Evolutionary conservation across 129 eudicot genomes (phyloP).

Genomic region (Oenanthe sinensis): DNA sequence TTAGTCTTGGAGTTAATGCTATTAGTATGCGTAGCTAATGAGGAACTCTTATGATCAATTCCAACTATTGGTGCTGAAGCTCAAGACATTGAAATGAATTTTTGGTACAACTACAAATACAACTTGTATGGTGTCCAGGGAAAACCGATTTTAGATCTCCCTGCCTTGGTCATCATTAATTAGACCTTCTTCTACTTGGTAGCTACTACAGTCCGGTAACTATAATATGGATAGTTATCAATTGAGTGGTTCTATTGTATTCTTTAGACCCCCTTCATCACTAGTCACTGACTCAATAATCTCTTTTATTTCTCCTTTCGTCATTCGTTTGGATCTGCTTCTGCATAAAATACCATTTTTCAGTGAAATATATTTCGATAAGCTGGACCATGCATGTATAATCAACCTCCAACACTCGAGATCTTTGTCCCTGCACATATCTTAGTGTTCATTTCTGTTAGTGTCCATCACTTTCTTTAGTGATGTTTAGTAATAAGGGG

Average conservation of each 20-base stretch:
- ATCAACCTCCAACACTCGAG: no score
- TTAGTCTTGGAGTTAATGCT: no score
- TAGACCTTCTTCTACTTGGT: neutral
- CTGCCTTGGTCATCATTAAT: neutral
- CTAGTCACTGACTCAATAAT: neutral
- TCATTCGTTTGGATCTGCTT: no score
- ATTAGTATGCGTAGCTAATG: no score
- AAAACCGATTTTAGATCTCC: no score
- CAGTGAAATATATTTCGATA: neutral
- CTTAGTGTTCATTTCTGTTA: neutral
- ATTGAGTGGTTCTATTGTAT: neutral
- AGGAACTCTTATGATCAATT: neutral
- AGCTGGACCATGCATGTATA: neutral
- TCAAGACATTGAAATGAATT: neutral
- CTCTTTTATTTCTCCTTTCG: no score
- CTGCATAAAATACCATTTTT: neutral
- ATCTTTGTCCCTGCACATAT: no score
- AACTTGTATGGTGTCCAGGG: neutral
- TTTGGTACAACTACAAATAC: neutral
- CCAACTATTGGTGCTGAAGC: neutral
- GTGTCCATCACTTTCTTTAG: neutral
- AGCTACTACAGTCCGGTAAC: neutral
- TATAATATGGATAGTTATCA: neutral
- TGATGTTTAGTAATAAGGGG: neutral
- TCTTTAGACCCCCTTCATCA: neutral